Evolutionary conservation across 805 yeast species (phyloP), one percentile per base, ranked within the genome.

Genomic region (Debaryomyces prosopidis): DNA sequence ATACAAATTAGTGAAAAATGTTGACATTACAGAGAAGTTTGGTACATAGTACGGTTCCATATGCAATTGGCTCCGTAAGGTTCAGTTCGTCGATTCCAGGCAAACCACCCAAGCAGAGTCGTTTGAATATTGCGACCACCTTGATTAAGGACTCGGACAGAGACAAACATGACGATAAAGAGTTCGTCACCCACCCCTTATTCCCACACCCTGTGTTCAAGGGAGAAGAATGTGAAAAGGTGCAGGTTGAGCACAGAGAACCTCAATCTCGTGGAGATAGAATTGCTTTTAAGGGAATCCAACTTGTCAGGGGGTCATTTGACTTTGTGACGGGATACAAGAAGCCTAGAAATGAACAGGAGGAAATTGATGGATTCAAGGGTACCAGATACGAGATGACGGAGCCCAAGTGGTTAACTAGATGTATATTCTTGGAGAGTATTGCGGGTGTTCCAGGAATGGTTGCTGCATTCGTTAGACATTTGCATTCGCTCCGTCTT

Each of bases 391-490:
- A 71, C 50, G 68, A 68, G 42, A 80, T 85, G 87, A 80, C 85
- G 4, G 78, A 77, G 19, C 71, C 68, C 43, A 80, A 81, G 56
- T 85, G 90, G 90, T 54, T 85, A 46, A 77, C 81, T 5, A 62
- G 86, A 43, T 65, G 77, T 45, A 78, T 85, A 32, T 83, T 85
- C 54, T 71, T 85, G 52, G 91, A 85, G 61, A 76, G 83, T 48
- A 74, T 85, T 45, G 91, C 91, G 4, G 90, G 89, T 7, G 87
- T 85, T n/a, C 91, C 91, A 1, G 90, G 91, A 9, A 79, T 83
- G 73, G 86, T 82, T 39, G 91, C 87, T 3, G 85, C 86, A 1
- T 85, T 84, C 64, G 62, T 85, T 36, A 75, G 90, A 46, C 90
- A 85, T 58, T 70, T 85, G 54, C 83, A 81, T 50, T 77, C 87